Evolutionary conservation across 305 asterid genomes (phyloP), one percentile per base, ranked within the genome.

Genomic region (Lippia alba): DNA sequence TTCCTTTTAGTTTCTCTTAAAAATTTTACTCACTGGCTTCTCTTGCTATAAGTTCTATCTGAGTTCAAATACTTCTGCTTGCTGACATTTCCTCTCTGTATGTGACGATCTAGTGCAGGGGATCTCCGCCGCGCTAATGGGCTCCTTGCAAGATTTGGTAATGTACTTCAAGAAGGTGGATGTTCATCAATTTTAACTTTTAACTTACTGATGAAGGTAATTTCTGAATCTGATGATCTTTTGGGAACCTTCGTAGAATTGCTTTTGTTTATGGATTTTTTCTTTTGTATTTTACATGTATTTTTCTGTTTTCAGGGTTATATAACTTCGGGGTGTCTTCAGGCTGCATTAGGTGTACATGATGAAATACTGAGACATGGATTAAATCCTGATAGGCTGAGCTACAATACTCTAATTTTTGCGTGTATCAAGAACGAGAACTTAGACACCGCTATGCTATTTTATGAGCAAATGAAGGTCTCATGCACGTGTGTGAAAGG

Each of bases 51-150:
- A 53, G 50, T 53, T 76, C 64, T 32, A 59, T 72, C 72, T 34
- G 18, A 8, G 50, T 77, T 68, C 67, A 63, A 14, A 46, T 12
- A 48, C 66, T 53, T 64, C 56, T 76, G 76, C 82, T 76, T 73
- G 46, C 74, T 84, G 73, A 80, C 67, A 55, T 74, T 64, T 54
- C 62, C 73, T 75, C 80, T 77, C 63, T 74, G 66, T 70, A 72
- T 70, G 33, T 69, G 71, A 72, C 72, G 72, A 77, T 88, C 87
- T 84, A 82, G 90, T 81, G 94, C 89, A 88, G 94, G 94, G 82
- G 91, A 88, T 80, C 89, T 88, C 66, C 89, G 89, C 84, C 94
- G 94, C 74, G 91, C 94, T 65, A 86, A 88, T 80, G 94, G 94
- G 15, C 91, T 88, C 78, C 94, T 88, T 63, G 94, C 94, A 63